A percentile compares a stretch with the other conserved stretches of the same genome.
Conservation (phyloP, 495 filamentous ascomycete genomes). For the Cercophora samala region DNA sequence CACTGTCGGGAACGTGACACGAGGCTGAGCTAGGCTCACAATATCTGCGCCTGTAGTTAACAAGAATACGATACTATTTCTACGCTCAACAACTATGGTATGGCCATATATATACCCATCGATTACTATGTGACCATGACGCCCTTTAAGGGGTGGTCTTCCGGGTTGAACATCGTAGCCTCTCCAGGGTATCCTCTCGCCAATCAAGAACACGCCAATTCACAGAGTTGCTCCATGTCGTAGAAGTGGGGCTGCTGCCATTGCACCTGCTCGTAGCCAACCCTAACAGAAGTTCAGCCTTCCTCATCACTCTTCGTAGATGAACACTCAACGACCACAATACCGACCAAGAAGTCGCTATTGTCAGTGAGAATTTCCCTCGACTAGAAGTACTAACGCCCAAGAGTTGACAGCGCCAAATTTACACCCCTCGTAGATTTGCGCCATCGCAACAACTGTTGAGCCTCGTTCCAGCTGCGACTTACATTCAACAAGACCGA, state of each 20-base stretch:
- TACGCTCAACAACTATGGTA: too few relatives aligned
- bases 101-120: too few relatives aligned
- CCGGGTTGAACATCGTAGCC: too few relatives aligned
- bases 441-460: background rate
- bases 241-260: background rate
- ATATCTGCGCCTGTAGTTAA: too few relatives aligned
- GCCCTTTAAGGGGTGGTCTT: too few relatives aligned
- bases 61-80: too few relatives aligned
- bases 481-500: slow-evolving; percentile 4
- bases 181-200: too few relatives aligned
- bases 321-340: background rate
- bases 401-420: too few relatives aligned
- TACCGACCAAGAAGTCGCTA: background rate
- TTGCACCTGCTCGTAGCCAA: background rate
- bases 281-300: background rate
- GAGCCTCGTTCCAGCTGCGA: background rate
- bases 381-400: too few relatives aligned
- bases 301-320: background rate
- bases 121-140: too few relatives aligned
- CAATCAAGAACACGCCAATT: background rate
- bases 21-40: background rate
- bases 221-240: background rate
- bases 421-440: background rate
- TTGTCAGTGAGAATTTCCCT: background rate
- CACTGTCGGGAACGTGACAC: slow-evolving; percentile 7